These are phyloP conservation scores for Ustilago loliicola DNA, from an alignment of 1,284 basidiomycete species.

Conservation along the genomic window DNA sequence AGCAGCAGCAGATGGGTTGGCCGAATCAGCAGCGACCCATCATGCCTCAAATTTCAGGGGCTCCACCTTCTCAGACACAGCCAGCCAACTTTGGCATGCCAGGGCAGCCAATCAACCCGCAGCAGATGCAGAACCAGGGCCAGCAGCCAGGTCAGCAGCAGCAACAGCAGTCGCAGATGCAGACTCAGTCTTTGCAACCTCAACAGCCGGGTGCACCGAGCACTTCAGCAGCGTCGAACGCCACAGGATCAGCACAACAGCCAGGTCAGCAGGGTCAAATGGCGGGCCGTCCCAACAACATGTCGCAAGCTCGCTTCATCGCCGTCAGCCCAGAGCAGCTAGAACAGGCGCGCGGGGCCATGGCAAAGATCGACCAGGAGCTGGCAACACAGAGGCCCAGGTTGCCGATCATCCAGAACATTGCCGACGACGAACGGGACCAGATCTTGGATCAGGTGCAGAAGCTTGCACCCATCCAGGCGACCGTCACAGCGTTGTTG, in stretches of 20 bases:
- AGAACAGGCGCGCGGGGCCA: conserved; percentile 56
- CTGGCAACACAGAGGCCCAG: conserved; percentile 49
- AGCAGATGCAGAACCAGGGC: conserved; percentile 38
- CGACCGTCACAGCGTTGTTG: conserved; percentile 62
- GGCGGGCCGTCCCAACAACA: conserved; percentile 37
- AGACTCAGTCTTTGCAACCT: conserved; percentile 32
- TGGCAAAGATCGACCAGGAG: conserved; percentile 59
- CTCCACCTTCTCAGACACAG: conserved; percentile 30
- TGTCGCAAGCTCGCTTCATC: conserved; percentile 53
- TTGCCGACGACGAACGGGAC: conserved; percentile 60
- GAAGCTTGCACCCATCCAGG: conserved; percentile 60
- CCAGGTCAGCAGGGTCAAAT: conserved; percentile 42
- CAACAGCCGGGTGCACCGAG: conserved; percentile 19
- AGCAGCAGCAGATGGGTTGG: conserved; percentile 29
- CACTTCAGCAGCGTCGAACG: too few species aligned
- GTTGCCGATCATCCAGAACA: conserved; percentile 61
- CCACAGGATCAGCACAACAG: conserved; percentile 13
- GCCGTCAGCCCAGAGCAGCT: conserved; percentile 61
- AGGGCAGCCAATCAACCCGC: conserved; percentile 15
- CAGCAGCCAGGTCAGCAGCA: conserved; percentile 30
- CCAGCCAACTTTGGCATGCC: conserved; percentile 25
- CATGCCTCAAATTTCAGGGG: conserved; percentile 35
- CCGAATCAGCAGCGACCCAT: conserved; percentile 35
- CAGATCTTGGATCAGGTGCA: conserved; percentile 62
- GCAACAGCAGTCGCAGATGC: conserved; percentile 39